Evolutionary conservation across 768 basidiomycete species (phyloP).

Genomic region (Mycena latifolia): DNA sequence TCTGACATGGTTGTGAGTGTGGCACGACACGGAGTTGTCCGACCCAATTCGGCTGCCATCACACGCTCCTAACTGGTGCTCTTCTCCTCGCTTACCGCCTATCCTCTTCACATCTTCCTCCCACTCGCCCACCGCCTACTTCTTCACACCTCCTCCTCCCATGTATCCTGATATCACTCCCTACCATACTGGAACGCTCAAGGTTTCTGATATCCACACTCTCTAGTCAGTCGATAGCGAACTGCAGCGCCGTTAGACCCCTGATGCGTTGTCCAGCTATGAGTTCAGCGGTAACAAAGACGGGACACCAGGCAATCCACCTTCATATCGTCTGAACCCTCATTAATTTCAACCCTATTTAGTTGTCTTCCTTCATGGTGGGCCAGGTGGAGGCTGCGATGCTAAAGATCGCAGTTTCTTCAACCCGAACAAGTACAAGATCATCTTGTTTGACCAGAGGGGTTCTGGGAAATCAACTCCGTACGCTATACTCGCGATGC

Average conservation of each 20-base stretch:
- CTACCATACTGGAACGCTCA: constrained; percentile 72
- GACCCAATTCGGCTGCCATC: background rate
- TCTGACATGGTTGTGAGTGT: constrained; percentile 31
- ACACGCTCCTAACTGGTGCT: background rate
- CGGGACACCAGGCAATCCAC: constrained; percentile 73
- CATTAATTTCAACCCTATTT: background rate
- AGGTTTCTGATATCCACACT: constrained; percentile 80
- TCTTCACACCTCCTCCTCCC: background rate
- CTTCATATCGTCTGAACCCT: background rate
- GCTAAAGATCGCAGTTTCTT: constrained; percentile 79
- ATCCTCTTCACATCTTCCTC: too few relatives aligned
- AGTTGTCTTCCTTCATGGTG: constrained; percentile 90
- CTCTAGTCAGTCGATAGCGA: constrained; percentile 67
- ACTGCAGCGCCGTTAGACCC: too few relatives aligned
- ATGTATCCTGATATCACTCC: constrained; percentile 83
- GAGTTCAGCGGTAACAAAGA: constrained; percentile 84
- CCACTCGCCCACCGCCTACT: too few relatives aligned
- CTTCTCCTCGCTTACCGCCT: too few relatives aligned
- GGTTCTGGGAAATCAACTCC: constrained; percentile 91
- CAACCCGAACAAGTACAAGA: constrained; percentile 90
- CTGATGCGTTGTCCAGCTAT: constrained; percentile 62
- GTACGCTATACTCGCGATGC: constrained; percentile 52
- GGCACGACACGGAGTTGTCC: too few relatives aligned
- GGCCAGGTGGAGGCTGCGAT: constrained; percentile 85
- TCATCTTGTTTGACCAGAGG: constrained; percentile 91